Conservation (phyloP, 1,284 basidiomycete genomes). For the Rugosomyces carneus region DNA sequence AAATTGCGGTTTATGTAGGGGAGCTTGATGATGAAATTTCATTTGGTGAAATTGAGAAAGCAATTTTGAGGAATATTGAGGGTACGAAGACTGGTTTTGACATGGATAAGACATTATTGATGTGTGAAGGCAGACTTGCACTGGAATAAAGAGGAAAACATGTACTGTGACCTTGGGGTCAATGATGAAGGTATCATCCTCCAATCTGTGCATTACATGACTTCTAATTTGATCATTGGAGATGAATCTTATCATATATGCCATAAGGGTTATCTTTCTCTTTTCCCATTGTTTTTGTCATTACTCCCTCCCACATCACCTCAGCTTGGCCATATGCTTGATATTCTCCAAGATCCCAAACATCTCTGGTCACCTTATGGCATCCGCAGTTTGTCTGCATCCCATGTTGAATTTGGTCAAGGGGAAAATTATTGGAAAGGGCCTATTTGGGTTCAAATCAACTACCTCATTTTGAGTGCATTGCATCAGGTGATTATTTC, state of each 20-base stretch:
- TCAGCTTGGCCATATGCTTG: constrained; percentile 73
- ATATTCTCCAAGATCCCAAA: constrained; percentile 71
- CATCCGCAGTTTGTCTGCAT: constrained; percentile 78
- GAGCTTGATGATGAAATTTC: constrained; percentile 75
- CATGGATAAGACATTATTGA: constrained; percentile 1
- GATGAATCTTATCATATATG: constrained; percentile 90
- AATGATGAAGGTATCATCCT: constrained; percentile 65
- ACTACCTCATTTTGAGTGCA: constrained; percentile 80
- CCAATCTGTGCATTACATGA: not conserved
- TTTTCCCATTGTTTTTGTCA: constrained; percentile 86
- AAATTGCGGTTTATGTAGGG: constrained; percentile 78
- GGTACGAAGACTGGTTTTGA: constrained; percentile 39
- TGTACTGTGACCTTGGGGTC: constrained; percentile 91
- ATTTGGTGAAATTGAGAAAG: constrained; percentile 72
- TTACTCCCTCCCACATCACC: constrained; percentile 73
- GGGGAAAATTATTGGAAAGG: constrained; percentile 97
- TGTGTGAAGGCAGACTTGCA: constrained; percentile 63
- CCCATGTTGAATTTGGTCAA: constrained; percentile 82
- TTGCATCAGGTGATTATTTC: constrained; percentile 61
- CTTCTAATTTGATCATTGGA: constrained; percentile 26
- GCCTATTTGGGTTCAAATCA: constrained; percentile 96
- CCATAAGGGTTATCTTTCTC: constrained; percentile 86
- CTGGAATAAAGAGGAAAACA: constrained; percentile 83
- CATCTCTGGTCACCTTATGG: constrained; percentile 91
- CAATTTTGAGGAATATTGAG: constrained; percentile 82